A percentile compares a stretch with the other conserved stretches of the same genome.
Evolutionary conservation across 1,284 basidiomycete genomes (phyloP).

Genomic region (Tausonia pullulans): DNA sequence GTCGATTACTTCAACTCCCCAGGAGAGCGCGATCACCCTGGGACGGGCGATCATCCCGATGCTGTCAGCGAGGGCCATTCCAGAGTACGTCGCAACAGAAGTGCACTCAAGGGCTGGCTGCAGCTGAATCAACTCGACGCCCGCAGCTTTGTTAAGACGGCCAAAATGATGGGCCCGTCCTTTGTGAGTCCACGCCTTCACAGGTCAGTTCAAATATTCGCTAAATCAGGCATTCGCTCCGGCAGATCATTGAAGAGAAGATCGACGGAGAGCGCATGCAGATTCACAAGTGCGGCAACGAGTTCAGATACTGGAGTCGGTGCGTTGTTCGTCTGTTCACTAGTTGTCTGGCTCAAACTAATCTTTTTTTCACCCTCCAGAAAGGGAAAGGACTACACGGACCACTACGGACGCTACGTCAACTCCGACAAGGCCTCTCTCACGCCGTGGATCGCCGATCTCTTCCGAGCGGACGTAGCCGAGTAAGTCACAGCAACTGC

Average conservation of each 20-base stretch:
- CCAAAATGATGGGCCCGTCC: conserved; percentile 59
- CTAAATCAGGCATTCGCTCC: background rate
- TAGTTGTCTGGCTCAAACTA: background rate
- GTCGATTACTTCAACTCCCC: background rate
- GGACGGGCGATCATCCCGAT: conserved; percentile 82
- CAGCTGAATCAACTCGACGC: background rate
- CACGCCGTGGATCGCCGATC: conserved; percentile 66
- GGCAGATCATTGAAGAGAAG: conserved; percentile 73
- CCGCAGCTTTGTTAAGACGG: conserved; percentile 60
- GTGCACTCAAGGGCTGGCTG: no score
- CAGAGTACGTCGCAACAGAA: background rate
- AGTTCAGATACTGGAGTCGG: conserved; percentile 87
- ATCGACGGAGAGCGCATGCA: conserved; percentile 92
- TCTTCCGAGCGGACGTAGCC: conserved; percentile 61
- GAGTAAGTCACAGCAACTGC: conserved; percentile 46
- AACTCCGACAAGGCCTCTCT: conserved; percentile 56
- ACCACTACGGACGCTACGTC: conserved; percentile 73
- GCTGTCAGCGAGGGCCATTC: conserved; percentile 75
- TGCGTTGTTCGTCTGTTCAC: conserved; percentile 27
- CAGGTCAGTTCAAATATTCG: conserved; percentile 39
- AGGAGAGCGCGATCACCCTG: conserved; percentile 70
- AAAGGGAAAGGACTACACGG: conserved; percentile 88
- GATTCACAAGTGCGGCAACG: conserved; percentile 73
- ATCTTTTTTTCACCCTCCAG: conserved; percentile 34
- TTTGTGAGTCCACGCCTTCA: conserved; percentile 1